Evolutionary conservation across 345 rosid genomes (phyloP).

Genomic region (Adansonia digitata): DNA sequence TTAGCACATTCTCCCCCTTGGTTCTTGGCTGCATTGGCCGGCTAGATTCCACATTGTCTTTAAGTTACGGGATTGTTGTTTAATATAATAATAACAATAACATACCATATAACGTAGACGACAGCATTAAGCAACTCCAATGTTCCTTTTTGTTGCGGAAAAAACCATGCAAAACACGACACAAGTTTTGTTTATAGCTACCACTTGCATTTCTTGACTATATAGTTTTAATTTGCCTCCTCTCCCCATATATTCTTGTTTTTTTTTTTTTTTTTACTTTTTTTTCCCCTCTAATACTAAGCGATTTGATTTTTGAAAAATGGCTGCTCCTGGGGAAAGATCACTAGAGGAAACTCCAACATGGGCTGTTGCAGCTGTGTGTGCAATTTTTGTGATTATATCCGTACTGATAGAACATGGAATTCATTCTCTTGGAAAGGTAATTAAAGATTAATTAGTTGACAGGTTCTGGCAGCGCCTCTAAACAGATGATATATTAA

Average conservation of each 20-base stretch:
- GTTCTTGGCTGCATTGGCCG: background rate
- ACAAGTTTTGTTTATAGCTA: background rate
- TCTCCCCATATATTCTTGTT: background rate
- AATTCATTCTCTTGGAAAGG: slow-evolving; percentile 45
- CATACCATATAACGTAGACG: background rate
- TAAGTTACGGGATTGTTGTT: background rate
- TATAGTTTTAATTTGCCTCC: background rate
- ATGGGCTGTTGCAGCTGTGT: slow-evolving; percentile 59
- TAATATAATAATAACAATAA: too few species aligned
- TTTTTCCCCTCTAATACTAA: too few species aligned
- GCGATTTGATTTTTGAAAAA: background rate
- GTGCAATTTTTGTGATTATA: slow-evolving; percentile 40
- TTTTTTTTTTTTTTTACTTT: background rate
- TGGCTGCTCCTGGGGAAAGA: slow-evolving; percentile 40
- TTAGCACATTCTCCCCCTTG: background rate
- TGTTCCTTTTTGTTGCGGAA: background rate
- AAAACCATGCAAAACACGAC: background rate
- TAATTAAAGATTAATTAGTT: background rate
- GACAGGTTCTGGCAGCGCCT: background rate
- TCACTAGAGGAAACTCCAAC: slow-evolving; percentile 48
- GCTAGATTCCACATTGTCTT: slow-evolving; percentile 2
- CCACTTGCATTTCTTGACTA: background rate
- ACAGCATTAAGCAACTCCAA: background rate
- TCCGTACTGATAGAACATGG: slow-evolving; percentile 45
- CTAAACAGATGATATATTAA: background rate